Evolutionary conservation across 2,329 filamentous ascomycete genomes (phyloP).

Genomic region (Bipolaris sorokiniana): DNA sequence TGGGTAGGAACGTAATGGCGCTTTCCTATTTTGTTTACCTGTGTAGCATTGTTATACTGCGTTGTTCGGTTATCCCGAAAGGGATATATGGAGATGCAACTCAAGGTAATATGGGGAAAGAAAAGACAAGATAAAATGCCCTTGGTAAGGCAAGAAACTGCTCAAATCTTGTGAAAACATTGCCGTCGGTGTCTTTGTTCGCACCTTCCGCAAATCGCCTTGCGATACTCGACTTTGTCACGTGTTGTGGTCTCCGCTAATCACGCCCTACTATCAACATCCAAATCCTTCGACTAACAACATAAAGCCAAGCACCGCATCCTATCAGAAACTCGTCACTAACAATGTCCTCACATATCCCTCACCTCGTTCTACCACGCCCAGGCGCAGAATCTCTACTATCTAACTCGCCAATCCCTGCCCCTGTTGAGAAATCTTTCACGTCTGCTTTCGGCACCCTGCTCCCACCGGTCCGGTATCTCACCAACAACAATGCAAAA

Average conservation of each 20-base stretch:
- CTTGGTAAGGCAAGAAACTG: no score
- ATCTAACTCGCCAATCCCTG: constrained; percentile 39
- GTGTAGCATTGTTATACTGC: neutral
- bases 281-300: neutral
- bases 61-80: no score
- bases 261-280: constrained; percentile 2
- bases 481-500: constrained; percentile 43
- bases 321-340: neutral
- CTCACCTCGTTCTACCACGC: constrained; percentile 33
- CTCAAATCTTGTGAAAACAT: no score
- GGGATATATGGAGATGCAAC: no score
- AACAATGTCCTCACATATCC: neutral
- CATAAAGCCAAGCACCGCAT: neutral
- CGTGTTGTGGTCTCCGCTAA: neutral
- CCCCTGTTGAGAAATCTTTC: constrained; percentile 49
- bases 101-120: no score
- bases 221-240: neutral
- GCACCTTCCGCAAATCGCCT: neutral
- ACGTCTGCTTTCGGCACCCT: constrained; percentile 48
- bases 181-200: neutral
- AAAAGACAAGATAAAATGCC: no score
- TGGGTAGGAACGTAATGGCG: neutral
- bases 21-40: neutral
- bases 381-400: constrained; percentile 19
- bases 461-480: constrained; percentile 48